These are phyloP conservation scores for Petunia hybrid DNA, from an alignment of 305 asterid genomes.

Conservation along the genomic window DNA sequence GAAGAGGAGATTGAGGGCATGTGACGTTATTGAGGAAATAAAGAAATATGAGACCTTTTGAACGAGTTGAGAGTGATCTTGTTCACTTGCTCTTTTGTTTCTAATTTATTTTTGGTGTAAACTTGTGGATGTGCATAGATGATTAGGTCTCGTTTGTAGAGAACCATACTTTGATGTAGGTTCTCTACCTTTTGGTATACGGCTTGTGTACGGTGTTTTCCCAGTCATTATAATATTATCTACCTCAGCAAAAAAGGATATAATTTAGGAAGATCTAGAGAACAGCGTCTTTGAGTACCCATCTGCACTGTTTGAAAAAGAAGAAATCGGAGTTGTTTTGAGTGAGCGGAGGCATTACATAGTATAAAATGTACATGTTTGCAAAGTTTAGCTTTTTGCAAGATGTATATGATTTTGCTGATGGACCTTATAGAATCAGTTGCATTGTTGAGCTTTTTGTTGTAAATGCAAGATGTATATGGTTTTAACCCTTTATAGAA, in stretches of 20 bases:
- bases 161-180: too few species aligned
- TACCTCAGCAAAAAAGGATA: neutral
- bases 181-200: too few species aligned
- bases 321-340: neutral
- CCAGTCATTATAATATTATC: too few species aligned
- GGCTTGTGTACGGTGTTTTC: too few species aligned
- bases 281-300: neutral
- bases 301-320: neutral
- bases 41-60: too few species aligned
- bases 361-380: neutral
- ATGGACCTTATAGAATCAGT: neutral
- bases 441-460: neutral
- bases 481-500: conserved; percentile 12
- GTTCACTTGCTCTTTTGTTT: too few species aligned
- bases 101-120: too few species aligned
- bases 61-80: too few species aligned
- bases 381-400: neutral
- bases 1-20: too few species aligned
- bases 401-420: neutral
- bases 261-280: conserved; percentile 16
- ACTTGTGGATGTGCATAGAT: too few species aligned
- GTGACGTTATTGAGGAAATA: too few species aligned
- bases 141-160: too few species aligned
- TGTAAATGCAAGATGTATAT: neutral
- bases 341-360: neutral